Conservation (phyloP, 805 yeast species). For the Teunomyces kruisii region DNA sequence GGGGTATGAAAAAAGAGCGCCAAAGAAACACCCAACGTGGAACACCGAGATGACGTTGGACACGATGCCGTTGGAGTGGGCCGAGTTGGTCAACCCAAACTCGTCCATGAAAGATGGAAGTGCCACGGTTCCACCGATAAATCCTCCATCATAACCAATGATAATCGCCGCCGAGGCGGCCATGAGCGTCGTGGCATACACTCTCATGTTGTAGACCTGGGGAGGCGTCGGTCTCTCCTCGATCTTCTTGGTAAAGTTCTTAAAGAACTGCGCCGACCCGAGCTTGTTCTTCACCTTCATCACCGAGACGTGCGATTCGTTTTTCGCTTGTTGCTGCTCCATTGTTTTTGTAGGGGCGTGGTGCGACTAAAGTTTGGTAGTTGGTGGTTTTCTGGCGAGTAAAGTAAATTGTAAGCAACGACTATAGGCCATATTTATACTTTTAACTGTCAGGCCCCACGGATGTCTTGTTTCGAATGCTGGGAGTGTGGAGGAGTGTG, state of each 20-base stretch:
- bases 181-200: conserved; percentile 35
- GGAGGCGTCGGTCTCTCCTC: conserved; percentile 42
- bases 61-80: conserved; percentile 20
- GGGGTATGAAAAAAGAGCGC: conserved; percentile 38
- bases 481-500: not conserved
- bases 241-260: conserved; percentile 26
- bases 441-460: not conserved
- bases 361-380: not conserved
- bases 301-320: not conserved
- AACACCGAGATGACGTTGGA: conserved; percentile 40
- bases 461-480: too few species aligned
- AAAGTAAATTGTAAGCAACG: too few species aligned
- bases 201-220: conserved; percentile 34
- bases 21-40: conserved; percentile 42
- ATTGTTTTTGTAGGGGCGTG: not conserved
- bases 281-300: not conserved
- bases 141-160: conserved; percentile 43
- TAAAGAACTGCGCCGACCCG: conserved; percentile 1
- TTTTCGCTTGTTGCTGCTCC: not conserved
- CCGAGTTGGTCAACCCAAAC: conserved; percentile 26
- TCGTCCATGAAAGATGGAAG: conserved; percentile 30
- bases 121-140: conserved; percentile 41
- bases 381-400: too few species aligned
- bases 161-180: conserved; percentile 41
- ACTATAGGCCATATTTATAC: not conserved